Conservation (phyloP, 2,329 filamentous ascomycete genomes). For the Botrytis sinoallii region DNA sequence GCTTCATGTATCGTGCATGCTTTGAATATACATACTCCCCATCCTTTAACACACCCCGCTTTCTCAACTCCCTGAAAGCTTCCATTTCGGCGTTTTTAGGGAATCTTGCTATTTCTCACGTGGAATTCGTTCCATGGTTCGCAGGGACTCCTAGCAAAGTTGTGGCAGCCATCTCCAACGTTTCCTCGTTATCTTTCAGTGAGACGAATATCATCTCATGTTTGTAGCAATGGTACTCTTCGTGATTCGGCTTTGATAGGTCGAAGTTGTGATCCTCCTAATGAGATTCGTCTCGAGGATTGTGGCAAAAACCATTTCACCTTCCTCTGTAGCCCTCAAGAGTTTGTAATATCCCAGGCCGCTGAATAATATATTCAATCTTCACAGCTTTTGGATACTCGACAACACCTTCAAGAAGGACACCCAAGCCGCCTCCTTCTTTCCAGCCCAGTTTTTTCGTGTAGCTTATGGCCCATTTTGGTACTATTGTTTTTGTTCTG, state of each 20-base stretch:
- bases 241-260: not conserved
- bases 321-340: no score
- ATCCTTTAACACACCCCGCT: not conserved
- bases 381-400: no score
- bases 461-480: not conserved
- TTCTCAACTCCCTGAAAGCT: not conserved
- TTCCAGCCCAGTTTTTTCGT: not conserved
- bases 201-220: not conserved
- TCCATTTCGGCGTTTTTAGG: not conserved
- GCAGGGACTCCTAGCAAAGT: not conserved
- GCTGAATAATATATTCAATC: no score
- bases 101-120: not conserved
- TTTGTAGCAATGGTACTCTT: not conserved
- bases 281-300: no score
- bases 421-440: not conserved
- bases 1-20: no score
- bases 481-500: fast-evolving
- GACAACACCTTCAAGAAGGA: not conserved
- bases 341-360: no score
- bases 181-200: not conserved
- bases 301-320: no score
- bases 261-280: no score
- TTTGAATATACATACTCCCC: not conserved
- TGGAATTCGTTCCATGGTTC: not conserved
- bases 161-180: not conserved